phyloP scores from a whole-genome alignment of 768 basidiomycete genomes.

The Coprinopsis cinerea region DNA sequence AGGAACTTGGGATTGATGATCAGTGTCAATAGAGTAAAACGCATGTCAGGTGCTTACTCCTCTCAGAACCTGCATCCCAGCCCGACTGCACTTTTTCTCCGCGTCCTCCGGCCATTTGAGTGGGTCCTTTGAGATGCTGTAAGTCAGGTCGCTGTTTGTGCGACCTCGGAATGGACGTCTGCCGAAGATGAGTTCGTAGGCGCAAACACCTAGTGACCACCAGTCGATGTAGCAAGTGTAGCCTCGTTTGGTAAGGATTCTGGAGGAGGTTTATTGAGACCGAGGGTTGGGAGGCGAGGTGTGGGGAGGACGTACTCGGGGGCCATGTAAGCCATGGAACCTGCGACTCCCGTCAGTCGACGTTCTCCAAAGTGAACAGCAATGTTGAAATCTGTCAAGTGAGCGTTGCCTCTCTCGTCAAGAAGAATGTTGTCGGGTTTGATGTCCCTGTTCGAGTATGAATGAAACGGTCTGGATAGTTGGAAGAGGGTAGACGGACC shows the following conservation, averaged over 20 bases:
- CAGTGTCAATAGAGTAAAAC: conserved; percentile 6
- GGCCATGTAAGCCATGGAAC: conserved; percentile 99
- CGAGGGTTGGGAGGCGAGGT: neutral
- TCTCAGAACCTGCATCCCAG: conserved; percentile 74
- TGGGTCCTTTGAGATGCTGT: conserved; percentile 84
- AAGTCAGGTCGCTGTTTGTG: conserved; percentile 88
- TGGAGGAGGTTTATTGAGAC: conserved; percentile 17
- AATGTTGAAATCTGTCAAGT: conserved; percentile 98
- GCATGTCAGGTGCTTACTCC: conserved; percentile 49
- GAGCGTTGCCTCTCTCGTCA: conserved; percentile 92
- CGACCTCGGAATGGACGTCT: conserved; percentile 89
- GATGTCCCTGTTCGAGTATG: conserved; percentile 57
- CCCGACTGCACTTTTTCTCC: conserved; percentile 66
- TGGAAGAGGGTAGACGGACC: conserved; percentile 46
- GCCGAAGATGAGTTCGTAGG: conserved; percentile 89
- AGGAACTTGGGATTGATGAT: conserved; percentile 51
- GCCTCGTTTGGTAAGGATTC: conserved; percentile 85
- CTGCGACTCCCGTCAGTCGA: conserved; percentile 85
- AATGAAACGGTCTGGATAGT: conserved; percentile 17
- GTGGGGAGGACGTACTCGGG: conserved; percentile 48
- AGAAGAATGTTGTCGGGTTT: conserved; percentile 98
- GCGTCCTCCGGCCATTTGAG: conserved; percentile 90
- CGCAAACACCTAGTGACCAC: conserved; percentile 95
- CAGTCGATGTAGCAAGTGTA: conserved; percentile 94
- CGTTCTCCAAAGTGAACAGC: conserved; percentile 94